A percentile compares a stretch with the other conserved stretches of the same genome.
These are phyloP conservation scores for Cryptococcus deneoformans DNA, from an alignment of 1,284 basidiomycete species.

Conservation along the genomic window DNA sequence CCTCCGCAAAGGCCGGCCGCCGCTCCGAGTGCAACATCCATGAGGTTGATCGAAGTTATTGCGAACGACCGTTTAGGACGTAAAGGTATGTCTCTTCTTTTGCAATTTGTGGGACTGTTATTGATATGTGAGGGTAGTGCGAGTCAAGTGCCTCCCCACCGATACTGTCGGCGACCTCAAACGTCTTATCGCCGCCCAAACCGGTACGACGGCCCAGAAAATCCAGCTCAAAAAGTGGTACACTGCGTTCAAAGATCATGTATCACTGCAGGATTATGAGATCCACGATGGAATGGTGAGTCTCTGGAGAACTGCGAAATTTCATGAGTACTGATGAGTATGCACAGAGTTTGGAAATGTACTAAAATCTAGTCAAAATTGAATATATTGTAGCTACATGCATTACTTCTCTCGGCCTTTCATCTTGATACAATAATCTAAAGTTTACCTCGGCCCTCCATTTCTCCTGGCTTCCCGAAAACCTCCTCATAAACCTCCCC, in stretches of 20 bases:
- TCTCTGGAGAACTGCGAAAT: background rate
- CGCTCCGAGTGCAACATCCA: background rate
- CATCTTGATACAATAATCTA: background rate
- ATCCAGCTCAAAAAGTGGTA: slow-evolving; percentile 99
- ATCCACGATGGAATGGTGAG: slow-evolving; percentile 81
- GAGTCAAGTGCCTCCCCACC: slow-evolving; percentile 88
- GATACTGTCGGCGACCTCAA: slow-evolving; percentile 98
- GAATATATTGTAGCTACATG: slow-evolving; percentile 5
- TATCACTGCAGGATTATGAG: slow-evolving; percentile 91
- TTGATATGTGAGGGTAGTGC: slow-evolving; percentile 56
- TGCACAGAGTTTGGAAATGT: slow-evolving; percentile 75
- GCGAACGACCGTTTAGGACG: slow-evolving; percentile 95
- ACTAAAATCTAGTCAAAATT: slow-evolving; percentile 52
- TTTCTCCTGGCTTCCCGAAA: slow-evolving; percentile 55
- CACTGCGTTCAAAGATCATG: slow-evolving; percentile 90
- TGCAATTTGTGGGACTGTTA: slow-evolving; percentile 8
- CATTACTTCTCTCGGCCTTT: slow-evolving; percentile 1
- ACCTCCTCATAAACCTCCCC: slow-evolving; percentile 68
- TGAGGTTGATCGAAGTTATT: slow-evolving; percentile 68
- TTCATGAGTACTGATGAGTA: slow-evolving; percentile 7
- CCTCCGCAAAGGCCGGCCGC: slow-evolving; percentile 1
- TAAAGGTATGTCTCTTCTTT: slow-evolving; percentile 64
- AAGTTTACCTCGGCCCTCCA: slow-evolving; percentile 4
- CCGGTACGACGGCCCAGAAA: slow-evolving; percentile 79
- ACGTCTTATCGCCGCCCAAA: slow-evolving; percentile 94